phyloP scores from a whole-genome alignment of 768 basidiomycete species.

The Coprinopsis sp. region DNA sequence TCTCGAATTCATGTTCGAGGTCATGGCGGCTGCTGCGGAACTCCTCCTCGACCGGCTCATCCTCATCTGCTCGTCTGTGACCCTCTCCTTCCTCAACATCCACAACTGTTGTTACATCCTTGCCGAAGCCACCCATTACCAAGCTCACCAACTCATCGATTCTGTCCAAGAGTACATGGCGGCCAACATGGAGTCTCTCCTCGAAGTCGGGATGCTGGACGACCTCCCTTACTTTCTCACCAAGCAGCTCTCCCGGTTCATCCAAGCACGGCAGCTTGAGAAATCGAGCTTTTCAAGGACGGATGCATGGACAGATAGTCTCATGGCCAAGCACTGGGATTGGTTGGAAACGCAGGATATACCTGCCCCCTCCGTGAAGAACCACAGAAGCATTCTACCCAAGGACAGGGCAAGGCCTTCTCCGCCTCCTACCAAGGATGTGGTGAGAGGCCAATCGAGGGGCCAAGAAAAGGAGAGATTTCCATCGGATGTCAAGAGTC shows the following conservation, averaged over 20 bases:
- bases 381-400: constrained; percentile 10
- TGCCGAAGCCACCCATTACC: constrained; percentile 74
- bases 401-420: constrained; percentile 16
- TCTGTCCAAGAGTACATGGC: constrained; percentile 76
- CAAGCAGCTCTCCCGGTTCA: constrained; percentile 58
- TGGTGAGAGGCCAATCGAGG: constrained; percentile 3
- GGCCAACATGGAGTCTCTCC: constrained; percentile 79
- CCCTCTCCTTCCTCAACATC: constrained; percentile 62
- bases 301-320: constrained; percentile 42
- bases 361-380: constrained; percentile 47
- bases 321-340: constrained; percentile 57
- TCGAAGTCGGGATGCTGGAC: constrained; percentile 78
- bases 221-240: constrained; percentile 64
- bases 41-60: constrained; percentile 83
- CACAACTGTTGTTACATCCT: constrained; percentile 79
- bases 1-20: constrained; percentile 81
- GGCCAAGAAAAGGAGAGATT: constrained; percentile 1
- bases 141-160: constrained; percentile 62
- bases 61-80: constrained; percentile 72
- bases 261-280: constrained; percentile 52
- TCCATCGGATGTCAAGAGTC: constrained; percentile 5
- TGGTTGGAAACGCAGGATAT: constrained; percentile 74
- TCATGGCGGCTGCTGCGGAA: constrained; percentile 85
- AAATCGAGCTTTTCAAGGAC: constrained; percentile 68
- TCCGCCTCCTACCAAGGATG: constrained; percentile 14